Conservation (phyloP, 177 flowering plant species). For the Vitis hybrid region DNA sequence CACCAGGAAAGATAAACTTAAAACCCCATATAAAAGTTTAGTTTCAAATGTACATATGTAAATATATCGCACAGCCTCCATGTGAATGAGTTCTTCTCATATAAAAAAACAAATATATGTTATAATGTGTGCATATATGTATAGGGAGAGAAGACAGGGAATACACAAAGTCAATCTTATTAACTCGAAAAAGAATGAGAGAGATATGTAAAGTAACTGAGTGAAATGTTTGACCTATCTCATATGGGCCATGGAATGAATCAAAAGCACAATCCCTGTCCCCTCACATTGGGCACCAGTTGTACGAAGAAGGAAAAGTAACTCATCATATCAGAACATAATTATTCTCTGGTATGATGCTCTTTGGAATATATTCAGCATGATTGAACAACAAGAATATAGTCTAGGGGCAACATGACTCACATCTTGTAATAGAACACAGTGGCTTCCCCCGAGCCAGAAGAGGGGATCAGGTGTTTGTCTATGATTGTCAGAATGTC, state of each 20-base stretch:
- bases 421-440: constrained; percentile 88
- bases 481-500: constrained; percentile 78
- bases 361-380: constrained; percentile 8
- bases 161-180: no score
- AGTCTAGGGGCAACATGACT: constrained; percentile 21
- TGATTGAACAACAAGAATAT: not conserved
- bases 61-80: not conserved
- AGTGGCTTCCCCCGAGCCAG: constrained; percentile 71
- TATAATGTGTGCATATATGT: not conserved
- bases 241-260: not conserved
- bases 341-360: not conserved
- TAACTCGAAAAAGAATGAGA: no score
- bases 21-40: not conserved
- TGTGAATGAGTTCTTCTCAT: not conserved
- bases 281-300: constrained; percentile 9
- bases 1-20: not conserved
- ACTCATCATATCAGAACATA: not conserved
- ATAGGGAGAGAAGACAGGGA: no score
- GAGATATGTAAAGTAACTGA: not conserved
- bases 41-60: no score
- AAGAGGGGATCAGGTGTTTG: constrained; percentile 72
- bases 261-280: no score
- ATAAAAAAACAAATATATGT: not conserved
- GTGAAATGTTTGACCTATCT: constrained; percentile 1
- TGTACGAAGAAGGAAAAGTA: not conserved